phyloP scores from a whole-genome alignment of 2,329 filamentous ascomycete species.

The Scopulariopsis brevicaulis region DNA sequence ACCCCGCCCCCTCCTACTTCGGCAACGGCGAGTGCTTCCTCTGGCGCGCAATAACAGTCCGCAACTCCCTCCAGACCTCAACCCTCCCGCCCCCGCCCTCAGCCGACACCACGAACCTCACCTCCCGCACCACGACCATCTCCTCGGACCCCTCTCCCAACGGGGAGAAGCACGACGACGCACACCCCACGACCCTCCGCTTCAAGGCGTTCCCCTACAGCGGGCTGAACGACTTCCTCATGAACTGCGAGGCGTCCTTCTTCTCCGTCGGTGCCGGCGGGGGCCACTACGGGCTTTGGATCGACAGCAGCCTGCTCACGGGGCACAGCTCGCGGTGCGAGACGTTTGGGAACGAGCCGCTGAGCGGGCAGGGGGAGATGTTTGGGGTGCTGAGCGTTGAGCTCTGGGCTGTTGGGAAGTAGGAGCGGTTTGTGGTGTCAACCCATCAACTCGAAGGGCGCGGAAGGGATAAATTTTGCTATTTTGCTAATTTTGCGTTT shows the following conservation, averaged over 20 bases:
- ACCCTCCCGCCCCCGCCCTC: constrained; percentile 40
- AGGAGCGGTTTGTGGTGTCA: too few species aligned
- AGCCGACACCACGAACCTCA: constrained; percentile 34
- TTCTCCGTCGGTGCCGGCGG: constrained; percentile 80
- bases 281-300: constrained; percentile 86
- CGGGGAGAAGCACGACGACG: not conserved
- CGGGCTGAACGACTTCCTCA: constrained; percentile 92
- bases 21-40: constrained; percentile 91
- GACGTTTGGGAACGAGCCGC: constrained; percentile 88
- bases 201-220: constrained; percentile 98
- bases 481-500: not conserved
- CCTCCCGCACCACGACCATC: constrained; percentile 28
- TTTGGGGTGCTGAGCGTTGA: constrained; percentile 88
- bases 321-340: constrained; percentile 76
- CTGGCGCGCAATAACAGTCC: constrained; percentile 46
- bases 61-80: constrained; percentile 14
- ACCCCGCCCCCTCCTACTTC: constrained; percentile 74
- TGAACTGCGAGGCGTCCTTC: constrained; percentile 79
- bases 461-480: not conserved
- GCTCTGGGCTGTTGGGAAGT: constrained; percentile 72
- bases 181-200: constrained; percentile 54
- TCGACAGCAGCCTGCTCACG: constrained; percentile 73
- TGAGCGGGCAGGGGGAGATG: constrained; percentile 87
- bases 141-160: constrained; percentile 19
- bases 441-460: not conserved